These are phyloP conservation scores for Amanita thiersii DNA, from an alignment of 768 basidiomycete species.

Conservation along the genomic window DNA sequence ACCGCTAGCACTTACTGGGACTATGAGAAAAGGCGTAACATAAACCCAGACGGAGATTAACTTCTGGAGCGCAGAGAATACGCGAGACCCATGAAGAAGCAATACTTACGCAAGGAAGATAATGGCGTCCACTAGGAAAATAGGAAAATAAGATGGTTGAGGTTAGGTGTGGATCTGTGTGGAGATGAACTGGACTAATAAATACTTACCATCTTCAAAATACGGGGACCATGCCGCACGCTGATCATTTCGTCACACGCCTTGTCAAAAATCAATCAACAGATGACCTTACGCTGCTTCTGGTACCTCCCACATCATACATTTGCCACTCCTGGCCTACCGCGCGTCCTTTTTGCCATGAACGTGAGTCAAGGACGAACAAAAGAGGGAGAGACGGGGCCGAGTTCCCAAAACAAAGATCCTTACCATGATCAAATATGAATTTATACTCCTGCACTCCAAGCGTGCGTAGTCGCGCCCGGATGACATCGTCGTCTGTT, in stretches of 20 bases:
- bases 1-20: constrained; percentile 40
- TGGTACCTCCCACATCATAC: constrained; percentile 76
- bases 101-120: constrained; percentile 65
- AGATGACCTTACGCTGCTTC: constrained; percentile 45
- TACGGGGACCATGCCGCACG: constrained; percentile 73
- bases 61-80: constrained; percentile 6
- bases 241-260: constrained; percentile 23
- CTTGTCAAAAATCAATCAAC: constrained; percentile 9
- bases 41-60: constrained; percentile 3
- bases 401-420: too few relatives aligned
- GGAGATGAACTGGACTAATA: too few relatives aligned
- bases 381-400: not conserved
- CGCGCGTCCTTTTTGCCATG: constrained; percentile 36
- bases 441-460: constrained; percentile 74
- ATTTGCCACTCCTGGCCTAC: constrained; percentile 69
- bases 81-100: not conserved
- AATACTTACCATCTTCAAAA: constrained; percentile 57
- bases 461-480: constrained; percentile 69
- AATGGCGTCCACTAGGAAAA: constrained; percentile 65
- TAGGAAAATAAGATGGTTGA: constrained; percentile 6
- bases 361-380: not conserved
- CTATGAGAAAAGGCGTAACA: constrained; percentile 15
- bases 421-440: constrained; percentile 55
- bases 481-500: constrained; percentile 68
- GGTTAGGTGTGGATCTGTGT: constrained; percentile 2